Evolutionary conservation across 2,329 filamentous ascomycete genomes (phyloP).

Genomic region (Ambrosiella cleistominuta): DNA sequence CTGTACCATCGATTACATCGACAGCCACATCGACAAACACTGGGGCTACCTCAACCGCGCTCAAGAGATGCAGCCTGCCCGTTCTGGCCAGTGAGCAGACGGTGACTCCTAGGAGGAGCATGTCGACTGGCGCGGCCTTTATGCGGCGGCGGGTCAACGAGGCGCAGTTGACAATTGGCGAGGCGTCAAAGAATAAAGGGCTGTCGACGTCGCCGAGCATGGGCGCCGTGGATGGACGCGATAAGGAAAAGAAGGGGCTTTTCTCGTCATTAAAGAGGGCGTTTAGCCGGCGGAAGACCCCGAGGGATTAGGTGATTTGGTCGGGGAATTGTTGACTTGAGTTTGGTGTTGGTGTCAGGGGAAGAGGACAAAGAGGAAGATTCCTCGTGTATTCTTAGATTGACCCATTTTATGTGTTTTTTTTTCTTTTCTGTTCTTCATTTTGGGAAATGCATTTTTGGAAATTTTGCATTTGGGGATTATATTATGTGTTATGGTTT

Average conservation of each 20-base stretch:
- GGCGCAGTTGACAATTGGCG: not conserved
- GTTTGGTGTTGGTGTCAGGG: too few species aligned
- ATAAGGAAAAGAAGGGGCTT: constrained; percentile 10
- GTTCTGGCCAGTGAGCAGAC: not conserved
- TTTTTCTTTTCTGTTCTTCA: too few species aligned
- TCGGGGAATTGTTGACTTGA: not conserved
- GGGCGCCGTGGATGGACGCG: not conserved
- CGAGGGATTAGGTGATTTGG: not conserved
- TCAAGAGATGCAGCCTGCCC: constrained; percentile 9
- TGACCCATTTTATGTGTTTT: too few species aligned
- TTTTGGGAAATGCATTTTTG: too few species aligned
- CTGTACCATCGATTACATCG: not conserved
- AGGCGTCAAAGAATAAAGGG: not conserved
- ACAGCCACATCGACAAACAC: not conserved
- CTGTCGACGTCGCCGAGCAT: not conserved
- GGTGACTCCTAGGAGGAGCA: constrained; percentile 13
- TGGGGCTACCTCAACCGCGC: not conserved
- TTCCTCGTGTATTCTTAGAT: too few species aligned
- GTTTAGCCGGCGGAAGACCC: constrained; percentile 9
- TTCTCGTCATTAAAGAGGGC: constrained; percentile 13
- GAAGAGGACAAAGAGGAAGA: too few species aligned
- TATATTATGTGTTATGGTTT: too few species aligned
- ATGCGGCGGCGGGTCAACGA: constrained; percentile 14
- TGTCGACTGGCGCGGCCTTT: constrained; percentile 16
- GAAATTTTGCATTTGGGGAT: too few species aligned